A percentile compares a stretch with the other conserved stretches of the same genome.
Evolutionary conservation across 2,329 filamentous ascomycete genomes (phyloP).

Genomic region (Xylariaceae sp.): DNA sequence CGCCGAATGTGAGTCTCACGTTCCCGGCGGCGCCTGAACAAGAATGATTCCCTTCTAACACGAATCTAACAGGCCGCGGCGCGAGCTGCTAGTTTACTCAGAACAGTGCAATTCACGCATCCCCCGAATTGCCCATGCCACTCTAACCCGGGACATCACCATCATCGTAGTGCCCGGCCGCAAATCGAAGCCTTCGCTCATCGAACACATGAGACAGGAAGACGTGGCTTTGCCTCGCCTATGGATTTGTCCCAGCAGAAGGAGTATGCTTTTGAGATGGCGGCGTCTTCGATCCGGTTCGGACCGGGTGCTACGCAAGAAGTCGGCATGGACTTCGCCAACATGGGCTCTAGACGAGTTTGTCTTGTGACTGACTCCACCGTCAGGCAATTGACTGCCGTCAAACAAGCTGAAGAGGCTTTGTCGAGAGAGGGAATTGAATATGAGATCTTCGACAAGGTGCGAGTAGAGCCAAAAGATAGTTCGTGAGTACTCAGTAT

Average conservation of each 20-base stretch:
- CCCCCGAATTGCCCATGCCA: slow-evolving; percentile 89
- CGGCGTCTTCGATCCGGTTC: slow-evolving; percentile 88
- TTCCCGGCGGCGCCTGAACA: background rate
- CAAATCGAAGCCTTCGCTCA: slow-evolving; percentile 38
- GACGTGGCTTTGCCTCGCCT: slow-evolving; percentile 65
- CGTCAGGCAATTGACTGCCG: slow-evolving; percentile 76
- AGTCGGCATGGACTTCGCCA: slow-evolving; percentile 95
- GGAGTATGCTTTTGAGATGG: slow-evolving; percentile 99
- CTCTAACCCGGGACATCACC: slow-evolving; percentile 77
- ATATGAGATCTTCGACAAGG: slow-evolving; percentile 75
- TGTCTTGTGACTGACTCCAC: slow-evolving; percentile 87
- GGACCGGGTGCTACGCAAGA: slow-evolving; percentile 90
- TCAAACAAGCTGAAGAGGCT: slow-evolving; percentile 82
- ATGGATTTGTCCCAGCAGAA: slow-evolving; percentile 67
- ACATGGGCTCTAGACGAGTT: slow-evolving; percentile 80
- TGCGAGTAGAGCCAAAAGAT: slow-evolving; percentile 89
- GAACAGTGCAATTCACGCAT: slow-evolving; percentile 86
- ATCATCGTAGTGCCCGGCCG: slow-evolving; percentile 61
- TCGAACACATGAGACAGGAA: slow-evolving; percentile 36
- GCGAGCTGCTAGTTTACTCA: slow-evolving; percentile 66
- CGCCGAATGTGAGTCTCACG: slow-evolving; percentile 33
- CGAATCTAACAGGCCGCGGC: slow-evolving; percentile 46
- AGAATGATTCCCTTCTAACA: slow-evolving; percentile 4
- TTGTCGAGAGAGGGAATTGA: slow-evolving; percentile 71
- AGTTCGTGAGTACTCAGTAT: slow-evolving; percentile 57